These are phyloP conservation scores for Yamagishiella unicocca DNA, from an alignment of 139 green algal genomes.

Conservation along the genomic window DNA sequence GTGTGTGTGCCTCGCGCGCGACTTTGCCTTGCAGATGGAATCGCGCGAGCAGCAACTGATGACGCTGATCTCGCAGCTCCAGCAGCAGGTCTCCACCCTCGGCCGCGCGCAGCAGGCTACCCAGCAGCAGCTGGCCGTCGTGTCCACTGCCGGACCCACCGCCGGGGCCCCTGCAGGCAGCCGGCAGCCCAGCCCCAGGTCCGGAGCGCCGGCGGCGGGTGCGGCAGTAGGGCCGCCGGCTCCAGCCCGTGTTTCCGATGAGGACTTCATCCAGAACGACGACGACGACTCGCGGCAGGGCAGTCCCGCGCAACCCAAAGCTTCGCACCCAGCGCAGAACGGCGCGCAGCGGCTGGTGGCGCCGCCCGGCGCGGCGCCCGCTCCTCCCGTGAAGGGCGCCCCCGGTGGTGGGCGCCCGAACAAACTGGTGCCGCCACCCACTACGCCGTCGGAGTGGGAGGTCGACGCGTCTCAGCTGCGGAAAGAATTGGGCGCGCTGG, in stretches of 20 bases:
- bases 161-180: background rate
- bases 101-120: slow-evolving; percentile 29
- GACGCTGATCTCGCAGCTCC: slow-evolving; percentile 11
- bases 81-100: slow-evolving; percentile 37
- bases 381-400: background rate
- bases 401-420: slow-evolving; percentile 19
- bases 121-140: background rate
- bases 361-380: background rate
- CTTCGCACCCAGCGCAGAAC: background rate
- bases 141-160: background rate
- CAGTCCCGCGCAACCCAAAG: background rate
- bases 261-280: slow-evolving; percentile 39
- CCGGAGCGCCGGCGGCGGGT: background rate
- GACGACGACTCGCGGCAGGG: background rate
- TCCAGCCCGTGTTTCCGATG: background rate
- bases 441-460: slow-evolving; percentile 17
- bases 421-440: background rate
- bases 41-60: slow-evolving; percentile 31
- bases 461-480: slow-evolving; percentile 26
- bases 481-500: slow-evolving; percentile 32
- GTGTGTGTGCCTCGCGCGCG: background rate
- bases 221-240: background rate
- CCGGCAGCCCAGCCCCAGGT: background rate
- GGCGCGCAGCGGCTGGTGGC: background rate
- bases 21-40: slow-evolving; percentile 27